Evolutionary conservation across 2,329 filamentous ascomycete genomes (phyloP).

Genomic region (Pestalotiopsis fici): DNA sequence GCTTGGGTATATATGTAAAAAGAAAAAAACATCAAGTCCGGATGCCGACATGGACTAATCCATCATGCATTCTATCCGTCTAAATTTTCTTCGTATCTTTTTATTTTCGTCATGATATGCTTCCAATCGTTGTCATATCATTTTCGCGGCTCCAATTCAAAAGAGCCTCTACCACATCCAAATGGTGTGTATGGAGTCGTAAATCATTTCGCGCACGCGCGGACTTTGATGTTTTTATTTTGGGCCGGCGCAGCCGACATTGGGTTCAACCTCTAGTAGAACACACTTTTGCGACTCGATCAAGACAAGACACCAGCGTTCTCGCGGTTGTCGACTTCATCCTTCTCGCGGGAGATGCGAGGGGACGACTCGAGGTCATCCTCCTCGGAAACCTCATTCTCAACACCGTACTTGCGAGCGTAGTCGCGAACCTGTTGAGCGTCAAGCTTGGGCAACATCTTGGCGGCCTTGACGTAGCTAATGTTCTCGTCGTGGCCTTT

Average conservation of each 20-base stretch:
- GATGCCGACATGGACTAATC: background rate
- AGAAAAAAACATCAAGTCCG: background rate
- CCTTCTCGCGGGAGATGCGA: background rate
- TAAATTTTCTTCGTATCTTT: background rate
- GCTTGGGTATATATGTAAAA: background rate
- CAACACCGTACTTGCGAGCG: constrained; percentile 33
- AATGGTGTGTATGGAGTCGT: background rate
- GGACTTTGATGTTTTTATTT: no score
- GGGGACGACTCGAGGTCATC: background rate
- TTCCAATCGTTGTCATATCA: background rate
- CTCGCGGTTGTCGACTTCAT: background rate
- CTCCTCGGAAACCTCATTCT: constrained; percentile 10
- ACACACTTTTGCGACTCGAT: no score
- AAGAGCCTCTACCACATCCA: no score
- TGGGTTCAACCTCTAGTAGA: no score
- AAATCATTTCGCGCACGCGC: background rate
- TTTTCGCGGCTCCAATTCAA: no score
- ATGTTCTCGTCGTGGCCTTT: constrained; percentile 60
- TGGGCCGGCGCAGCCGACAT: no score
- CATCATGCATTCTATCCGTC: constrained; percentile 2
- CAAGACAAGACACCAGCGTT: background rate
- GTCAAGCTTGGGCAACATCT: constrained; percentile 55
- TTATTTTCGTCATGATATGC: background rate
- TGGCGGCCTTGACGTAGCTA: constrained; percentile 58
- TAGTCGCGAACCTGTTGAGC: constrained; percentile 55